Conservation (phyloP, 805 yeast genomes). For the Barnettozyma sucrosica region DNA sequence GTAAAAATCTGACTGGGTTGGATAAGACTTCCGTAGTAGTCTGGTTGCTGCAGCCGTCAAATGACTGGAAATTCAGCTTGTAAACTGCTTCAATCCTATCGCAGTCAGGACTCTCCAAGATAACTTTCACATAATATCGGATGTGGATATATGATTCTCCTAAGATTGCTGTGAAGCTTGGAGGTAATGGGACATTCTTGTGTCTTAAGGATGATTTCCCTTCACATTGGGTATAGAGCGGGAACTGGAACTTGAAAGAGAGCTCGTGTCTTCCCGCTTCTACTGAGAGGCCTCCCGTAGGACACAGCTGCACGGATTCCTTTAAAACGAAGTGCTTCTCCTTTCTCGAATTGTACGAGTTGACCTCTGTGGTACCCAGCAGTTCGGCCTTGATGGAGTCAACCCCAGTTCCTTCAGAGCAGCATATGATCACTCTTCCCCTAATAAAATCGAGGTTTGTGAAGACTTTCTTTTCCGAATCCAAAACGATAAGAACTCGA, state of each 20-base stretch:
- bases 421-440: background rate
- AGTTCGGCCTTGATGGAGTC: background rate
- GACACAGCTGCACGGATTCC: background rate
- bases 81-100: background rate
- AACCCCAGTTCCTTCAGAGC: background rate
- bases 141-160: background rate
- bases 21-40: background rate
- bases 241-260: conserved; percentile 1
- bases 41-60: background rate
- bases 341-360: background rate
- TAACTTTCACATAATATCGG: background rate
- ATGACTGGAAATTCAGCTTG: background rate
- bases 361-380: background rate
- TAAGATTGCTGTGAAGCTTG: background rate
- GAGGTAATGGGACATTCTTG: background rate
- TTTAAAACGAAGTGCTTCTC: background rate
- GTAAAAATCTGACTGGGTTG: background rate
- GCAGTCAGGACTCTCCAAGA: background rate
- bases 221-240: background rate
- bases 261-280: background rate
- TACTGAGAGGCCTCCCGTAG: background rate
- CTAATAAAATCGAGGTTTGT: background rate
- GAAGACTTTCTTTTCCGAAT: background rate
- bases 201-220: background rate
- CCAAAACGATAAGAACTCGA: background rate